Conservation (phyloP, 345 rosid genomes). For the Citrus trifoliata region DNA sequence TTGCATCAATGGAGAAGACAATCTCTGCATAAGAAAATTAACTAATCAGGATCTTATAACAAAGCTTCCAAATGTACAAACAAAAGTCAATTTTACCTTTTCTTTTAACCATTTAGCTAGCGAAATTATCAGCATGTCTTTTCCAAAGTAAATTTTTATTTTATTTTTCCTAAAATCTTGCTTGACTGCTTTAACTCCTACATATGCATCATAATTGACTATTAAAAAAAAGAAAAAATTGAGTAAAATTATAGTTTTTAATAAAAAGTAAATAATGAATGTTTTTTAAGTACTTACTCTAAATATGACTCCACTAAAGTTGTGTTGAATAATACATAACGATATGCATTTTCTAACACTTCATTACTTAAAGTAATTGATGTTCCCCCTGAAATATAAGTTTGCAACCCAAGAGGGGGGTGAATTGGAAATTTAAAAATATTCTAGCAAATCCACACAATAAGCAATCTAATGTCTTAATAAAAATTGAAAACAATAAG, state of each 20-base stretch:
- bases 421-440: too few species aligned
- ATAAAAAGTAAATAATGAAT: not conserved
- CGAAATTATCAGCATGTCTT: not conserved
- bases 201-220: not conserved
- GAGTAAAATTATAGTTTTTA: not conserved
- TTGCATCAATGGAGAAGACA: too few species aligned
- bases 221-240: not conserved
- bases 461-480: too few species aligned
- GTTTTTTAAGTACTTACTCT: too few species aligned
- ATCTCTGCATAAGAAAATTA: too few species aligned
- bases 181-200: not conserved
- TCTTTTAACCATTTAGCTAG: not conserved
- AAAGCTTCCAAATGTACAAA: too few species aligned
- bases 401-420: too few species aligned
- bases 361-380: not conserved
- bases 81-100: not conserved
- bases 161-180: not conserved
- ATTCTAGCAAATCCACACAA: too few species aligned
- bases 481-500: too few species aligned
- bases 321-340: not conserved
- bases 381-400: too few species aligned
- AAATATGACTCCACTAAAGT: not conserved
- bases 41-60: too few species aligned
- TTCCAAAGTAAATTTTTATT: not conserved
- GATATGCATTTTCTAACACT: not conserved